Evolutionary conservation across 345 rosid species (phyloP), one percentile per base, ranked within the genome.

Genomic region (Cochlearia excelsa): DNA sequence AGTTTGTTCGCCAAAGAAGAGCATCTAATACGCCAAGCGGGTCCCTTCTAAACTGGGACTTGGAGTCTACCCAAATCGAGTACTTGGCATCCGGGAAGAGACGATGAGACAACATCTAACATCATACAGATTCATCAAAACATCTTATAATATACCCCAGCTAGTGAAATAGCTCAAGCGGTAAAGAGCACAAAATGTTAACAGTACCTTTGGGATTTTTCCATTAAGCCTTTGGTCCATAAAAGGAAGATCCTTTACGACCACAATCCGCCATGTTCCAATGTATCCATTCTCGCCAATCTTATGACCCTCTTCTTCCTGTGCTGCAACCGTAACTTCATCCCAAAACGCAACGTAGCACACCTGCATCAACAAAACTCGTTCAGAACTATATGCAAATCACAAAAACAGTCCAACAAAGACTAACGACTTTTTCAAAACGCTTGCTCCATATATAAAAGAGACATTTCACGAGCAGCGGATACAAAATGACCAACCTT

Each of bases 301-400:
- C 62, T 59, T 79, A 68, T 55, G 79, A 53, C 88, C 96, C 65
- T 67, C 80, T 56, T 58, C 67, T 60, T 77, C 88, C 70, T 92
- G 96, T 45, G 93, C 73, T 28, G 82, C 81, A 7, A 80, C 79
- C 60, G 95, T 92, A 51, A 88, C 69, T 43, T 86, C 83, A 82
- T 92, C 98, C 98, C 98, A 92, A 77, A 92, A 86, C 31, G 95
- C 93, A 60, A 84, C 92, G 70, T 84, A 88, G 78, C 96, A 92
- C 43, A 88, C 96, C 98, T 92, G 80, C 77, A 80, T 49, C 51
- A 69, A 63, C 67, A 40, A 30, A 47, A 63, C 41, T 28, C 30
- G 65, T 67, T 42, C 62, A 76, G 33, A 54, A 54, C 27, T 26
- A 54, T 8, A 31, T 30, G 37, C 57, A 66, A 46, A 27, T 9